These are phyloP conservation scores for Vachellia collinsii DNA, from an alignment of 306 rosid species.

Conservation along the genomic window DNA sequence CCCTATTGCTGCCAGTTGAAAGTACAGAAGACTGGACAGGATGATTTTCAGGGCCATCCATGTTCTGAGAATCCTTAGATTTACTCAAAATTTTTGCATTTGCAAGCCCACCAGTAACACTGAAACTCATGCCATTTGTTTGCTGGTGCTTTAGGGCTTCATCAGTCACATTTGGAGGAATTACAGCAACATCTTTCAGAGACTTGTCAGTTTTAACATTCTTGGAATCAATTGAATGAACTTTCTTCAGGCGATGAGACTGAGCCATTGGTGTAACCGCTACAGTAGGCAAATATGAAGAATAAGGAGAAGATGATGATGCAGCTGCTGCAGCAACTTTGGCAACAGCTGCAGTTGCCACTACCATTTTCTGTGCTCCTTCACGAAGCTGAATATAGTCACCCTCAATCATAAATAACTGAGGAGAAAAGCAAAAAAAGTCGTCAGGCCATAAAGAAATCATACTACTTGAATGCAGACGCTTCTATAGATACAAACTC, in stretches of 20 bases:
- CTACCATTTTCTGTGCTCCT: constrained; percentile 94
- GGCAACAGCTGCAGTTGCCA: constrained; percentile 90
- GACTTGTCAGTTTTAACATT: constrained; percentile 50
- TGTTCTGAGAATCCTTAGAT: constrained; percentile 64
- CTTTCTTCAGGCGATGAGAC: constrained; percentile 69
- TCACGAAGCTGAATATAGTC: constrained; percentile 87
- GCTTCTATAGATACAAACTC: constrained; percentile 3
- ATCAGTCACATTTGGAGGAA: constrained; percentile 45
- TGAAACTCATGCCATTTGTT: constrained; percentile 63
- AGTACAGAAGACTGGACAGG: constrained; percentile 56
- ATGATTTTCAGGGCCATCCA: constrained; percentile 58
- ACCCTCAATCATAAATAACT: constrained; percentile 89
- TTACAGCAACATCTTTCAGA: constrained; percentile 35
- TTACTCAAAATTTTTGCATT: constrained; percentile 70
- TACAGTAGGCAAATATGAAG: constrained; percentile 76
- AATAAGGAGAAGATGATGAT: constrained; percentile 66
- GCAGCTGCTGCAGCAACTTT: constrained; percentile 98
- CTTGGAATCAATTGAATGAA: constrained; percentile 55
- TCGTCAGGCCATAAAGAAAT: constrained; percentile 25
- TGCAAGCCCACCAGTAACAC: constrained; percentile 58
- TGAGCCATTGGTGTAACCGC: constrained; percentile 98
- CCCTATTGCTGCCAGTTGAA: constrained; percentile 62
- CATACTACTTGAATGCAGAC: constrained; percentile 7
- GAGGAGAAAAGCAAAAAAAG: constrained; percentile 9
- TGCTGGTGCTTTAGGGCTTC: constrained; percentile 64